Base-by-base conservation (phyloP, 2,329 filamentous ascomycete species). In the Colletotrichum scovillei region DNA sequence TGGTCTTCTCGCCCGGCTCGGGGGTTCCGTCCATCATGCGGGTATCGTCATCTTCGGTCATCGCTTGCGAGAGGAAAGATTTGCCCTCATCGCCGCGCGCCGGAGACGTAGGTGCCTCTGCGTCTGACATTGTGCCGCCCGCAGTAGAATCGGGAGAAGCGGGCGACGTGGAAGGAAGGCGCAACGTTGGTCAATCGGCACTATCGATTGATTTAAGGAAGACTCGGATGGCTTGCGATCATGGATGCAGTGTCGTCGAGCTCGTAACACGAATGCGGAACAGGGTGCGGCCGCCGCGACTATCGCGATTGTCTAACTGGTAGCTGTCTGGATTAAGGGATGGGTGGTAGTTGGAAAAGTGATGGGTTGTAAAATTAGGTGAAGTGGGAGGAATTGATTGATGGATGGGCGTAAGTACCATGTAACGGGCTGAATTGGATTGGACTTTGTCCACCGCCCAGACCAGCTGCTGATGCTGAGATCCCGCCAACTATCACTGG, bases 101-200 rank as follows among this genome's bases (percentile, higher is more conserved):
- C 26, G 87, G 87, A 9, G 87, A 88, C 77, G 86, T 88, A 26
- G 83, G 82, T 1, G 80, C 79, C 69, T 88, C 87, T 42, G 82
- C 78, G 67, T 88, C 87, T 60, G 86, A 88, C 76, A 84, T 83
- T 73, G 81, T 83, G 70, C 80, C 80, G 71, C 80, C 76, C 22
- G 63, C 73, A 42, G 74, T 64, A 24, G 83, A 86, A 77, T 78
- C 82, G 52, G 84, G 84, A 52, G 85, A 84, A 52, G 59, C 64
- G 35, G 83, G 81, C 63, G 81, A 81, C 83, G 85, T 85, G 60
- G 26, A 26, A n/a, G 67, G 19, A 49, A 57, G 46, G 60, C 28
- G 60, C 38, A 56, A 53, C 60, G 42, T 57, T 70, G 60, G 35
- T 70, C 70, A 63, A 70, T 70, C 46, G 70, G 55, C n/a, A 52